Evolutionary conservation across 2,329 filamentous ascomycete species (phyloP).

Genomic region (Fusarium brevicatenulatum): DNA sequence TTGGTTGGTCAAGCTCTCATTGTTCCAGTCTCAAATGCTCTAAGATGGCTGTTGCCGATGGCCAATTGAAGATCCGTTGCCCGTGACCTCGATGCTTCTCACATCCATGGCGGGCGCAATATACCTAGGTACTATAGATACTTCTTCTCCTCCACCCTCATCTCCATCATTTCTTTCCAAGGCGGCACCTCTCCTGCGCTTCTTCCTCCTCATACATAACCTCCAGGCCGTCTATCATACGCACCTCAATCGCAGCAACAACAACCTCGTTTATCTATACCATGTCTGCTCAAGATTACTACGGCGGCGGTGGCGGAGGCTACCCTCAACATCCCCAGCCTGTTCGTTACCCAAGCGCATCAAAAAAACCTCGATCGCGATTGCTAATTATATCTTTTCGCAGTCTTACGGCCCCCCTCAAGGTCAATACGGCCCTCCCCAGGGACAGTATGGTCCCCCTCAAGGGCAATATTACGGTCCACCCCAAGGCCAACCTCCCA

Average conservation of each 20-base stretch:
- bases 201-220: background rate
- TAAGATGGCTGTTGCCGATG: background rate
- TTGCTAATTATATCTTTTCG: conserved; percentile 19
- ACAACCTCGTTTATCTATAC: background rate
- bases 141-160: background rate
- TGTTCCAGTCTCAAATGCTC: background rate
- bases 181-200: background rate
- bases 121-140: background rate
- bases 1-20: conserved; percentile 5
- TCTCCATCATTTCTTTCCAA: background rate
- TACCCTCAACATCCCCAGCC: conserved; percentile 55
- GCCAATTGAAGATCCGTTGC: conserved; percentile 16
- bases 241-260: conserved; percentile 1
- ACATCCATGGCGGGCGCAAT: conserved; percentile 1
- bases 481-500: conserved; percentile 53
- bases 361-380: background rate
- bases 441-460: conserved; percentile 44
- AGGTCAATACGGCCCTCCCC: conserved; percentile 45
- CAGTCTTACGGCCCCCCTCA: conserved; percentile 47
- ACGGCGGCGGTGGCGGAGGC: conserved; percentile 45
- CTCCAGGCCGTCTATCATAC: background rate
- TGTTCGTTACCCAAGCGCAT: conserved; percentile 45
- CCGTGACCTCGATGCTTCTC: conserved; percentile 16
- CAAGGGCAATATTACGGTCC: conserved; percentile 47
- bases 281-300: conserved; percentile 57